Percentiles rank a stretch among this genome's conserved stretches.
phyloP scores from a whole-genome alignment of 225 moss, liverwort and hornwort species.

The Takakia lepidozioides region DNA sequence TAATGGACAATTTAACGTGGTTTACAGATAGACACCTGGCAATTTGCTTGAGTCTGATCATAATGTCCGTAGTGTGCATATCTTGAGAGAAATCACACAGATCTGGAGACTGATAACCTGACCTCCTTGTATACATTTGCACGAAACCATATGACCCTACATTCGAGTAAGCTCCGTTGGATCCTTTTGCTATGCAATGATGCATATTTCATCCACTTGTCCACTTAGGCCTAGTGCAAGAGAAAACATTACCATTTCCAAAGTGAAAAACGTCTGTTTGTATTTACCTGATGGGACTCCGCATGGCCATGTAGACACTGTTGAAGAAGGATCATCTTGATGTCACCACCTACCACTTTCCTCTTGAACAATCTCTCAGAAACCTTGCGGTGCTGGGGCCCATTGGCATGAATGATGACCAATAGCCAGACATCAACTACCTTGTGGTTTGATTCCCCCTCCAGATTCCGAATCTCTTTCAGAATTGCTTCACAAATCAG shows the following conservation, averaged over 20 bases:
- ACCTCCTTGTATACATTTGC: too few species aligned
- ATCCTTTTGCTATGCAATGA: too few species aligned
- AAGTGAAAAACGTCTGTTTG: constrained; percentile 3
- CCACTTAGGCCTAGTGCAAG: neutral
- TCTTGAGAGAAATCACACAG: too few species aligned
- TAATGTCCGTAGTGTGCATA: too few species aligned
- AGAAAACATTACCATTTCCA: neutral
- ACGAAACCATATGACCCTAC: too few species aligned
- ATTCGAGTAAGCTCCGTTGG: too few species aligned
- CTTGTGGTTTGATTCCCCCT: constrained; percentile 65
- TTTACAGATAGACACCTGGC: too few species aligned
- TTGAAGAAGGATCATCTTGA: constrained; percentile 47
- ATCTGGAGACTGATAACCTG: too few species aligned
- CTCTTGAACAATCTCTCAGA: constrained; percentile 60
- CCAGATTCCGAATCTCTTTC: constrained; percentile 72
- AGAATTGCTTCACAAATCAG: constrained; percentile 65
- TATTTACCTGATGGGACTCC: constrained; percentile 61
- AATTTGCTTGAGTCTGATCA: too few species aligned
- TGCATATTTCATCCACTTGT: too few species aligned
- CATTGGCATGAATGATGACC: constrained; percentile 80
- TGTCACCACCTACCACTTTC: constrained; percentile 62
- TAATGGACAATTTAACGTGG: too few species aligned
- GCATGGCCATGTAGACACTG: constrained; percentile 75
- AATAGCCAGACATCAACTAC: constrained; percentile 82
- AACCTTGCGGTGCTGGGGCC: constrained; percentile 61